Conservation (phyloP, 768 basidiomycete species). For the Lactarius hatsudake region DNA sequence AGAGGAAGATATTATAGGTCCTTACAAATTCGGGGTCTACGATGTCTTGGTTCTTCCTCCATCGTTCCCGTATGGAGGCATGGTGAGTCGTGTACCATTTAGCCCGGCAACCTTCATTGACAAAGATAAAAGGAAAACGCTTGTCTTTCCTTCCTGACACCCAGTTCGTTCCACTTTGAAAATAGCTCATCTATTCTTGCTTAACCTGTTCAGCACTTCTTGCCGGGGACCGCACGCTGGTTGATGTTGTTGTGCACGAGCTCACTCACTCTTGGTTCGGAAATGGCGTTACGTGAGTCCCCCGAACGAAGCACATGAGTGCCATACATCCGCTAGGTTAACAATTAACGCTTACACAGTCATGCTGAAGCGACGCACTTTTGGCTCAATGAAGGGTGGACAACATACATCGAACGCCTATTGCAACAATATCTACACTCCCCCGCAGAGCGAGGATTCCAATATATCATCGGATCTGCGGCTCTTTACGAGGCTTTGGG, state of each 20-base stretch:
- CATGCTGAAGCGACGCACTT: slow-evolving; percentile 76
- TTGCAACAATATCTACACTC: slow-evolving; percentile 68
- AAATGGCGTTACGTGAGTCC: slow-evolving; percentile 74
- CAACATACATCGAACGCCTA: slow-evolving; percentile 87
- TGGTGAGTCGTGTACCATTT: slow-evolving; percentile 46
- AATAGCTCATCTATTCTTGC: slow-evolving; percentile 6
- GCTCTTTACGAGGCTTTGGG: slow-evolving; percentile 68
- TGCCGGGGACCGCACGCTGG: slow-evolving; percentile 81
- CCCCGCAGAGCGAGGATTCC: slow-evolving; percentile 75
- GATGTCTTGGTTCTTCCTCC: slow-evolving; percentile 87
- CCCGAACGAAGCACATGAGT: too few species aligned
- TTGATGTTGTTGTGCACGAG: slow-evolving; percentile 89
- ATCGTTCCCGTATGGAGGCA: slow-evolving; percentile 91
- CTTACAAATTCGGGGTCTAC: slow-evolving; percentile 85
- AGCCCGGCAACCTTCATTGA: slow-evolving; percentile 14
- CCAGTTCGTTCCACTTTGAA: slow-evolving; percentile 49
- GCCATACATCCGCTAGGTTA: not conserved
- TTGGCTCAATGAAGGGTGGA: slow-evolving; percentile 94
- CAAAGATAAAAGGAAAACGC: slow-evolving; percentile 68
- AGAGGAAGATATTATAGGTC: slow-evolving; percentile 70
- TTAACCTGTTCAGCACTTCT: slow-evolving; percentile 55
- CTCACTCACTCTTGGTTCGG: slow-evolving; percentile 88
- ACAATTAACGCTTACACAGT: slow-evolving; percentile 32
- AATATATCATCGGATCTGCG: slow-evolving; percentile 73
- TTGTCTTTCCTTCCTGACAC: slow-evolving; percentile 84